Conservation (phyloP, 495 filamentous ascomycete genomes). For the Apodospora peruviana region DNA sequence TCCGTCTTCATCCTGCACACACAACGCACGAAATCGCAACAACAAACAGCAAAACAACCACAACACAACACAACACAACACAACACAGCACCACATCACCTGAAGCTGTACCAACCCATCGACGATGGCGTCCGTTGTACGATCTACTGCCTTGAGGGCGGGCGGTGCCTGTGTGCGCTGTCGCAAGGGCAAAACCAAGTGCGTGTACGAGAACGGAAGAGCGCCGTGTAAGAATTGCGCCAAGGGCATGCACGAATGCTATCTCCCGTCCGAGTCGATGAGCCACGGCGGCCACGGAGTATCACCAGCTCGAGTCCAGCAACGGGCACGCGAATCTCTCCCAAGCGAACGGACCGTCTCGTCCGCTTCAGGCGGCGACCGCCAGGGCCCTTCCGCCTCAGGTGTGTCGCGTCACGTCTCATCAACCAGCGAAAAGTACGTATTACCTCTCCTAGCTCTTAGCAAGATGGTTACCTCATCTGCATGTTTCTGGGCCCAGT, state of each 20-base stretch:
- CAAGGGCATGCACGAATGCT: conserved; percentile 51
- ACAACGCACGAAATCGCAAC: not conserved
- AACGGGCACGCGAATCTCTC: conserved; percentile 37
- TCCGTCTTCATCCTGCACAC: not conserved
- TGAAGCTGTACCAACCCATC: too few relatives aligned
- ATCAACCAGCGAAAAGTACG: conserved; percentile 42
- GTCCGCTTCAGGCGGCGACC: conserved; percentile 36
- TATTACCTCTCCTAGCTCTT: conserved; percentile 11
- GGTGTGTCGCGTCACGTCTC: conserved; percentile 40
- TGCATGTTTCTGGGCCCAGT: not conserved
- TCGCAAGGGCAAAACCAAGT: conserved; percentile 51
- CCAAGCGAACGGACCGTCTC: conserved; percentile 40
- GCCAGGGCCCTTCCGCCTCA: conserved; percentile 33
- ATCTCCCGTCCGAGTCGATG: conserved; percentile 46
- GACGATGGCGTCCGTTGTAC: conserved; percentile 35
- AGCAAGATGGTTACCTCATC: not conserved
- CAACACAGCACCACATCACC: not conserved
- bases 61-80: not conserved
- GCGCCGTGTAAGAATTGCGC: conserved; percentile 49
- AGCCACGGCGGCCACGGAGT: conserved; percentile 42
- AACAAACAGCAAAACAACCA: not conserved
- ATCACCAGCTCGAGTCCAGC: conserved; percentile 26
- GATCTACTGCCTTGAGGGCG: conserved; percentile 46
- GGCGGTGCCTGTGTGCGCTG: conserved; percentile 50
- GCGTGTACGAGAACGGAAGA: conserved; percentile 47